Evolutionary conservation across 441 rosid species (phyloP).

Genomic region (Jatropha podagrica): DNA sequence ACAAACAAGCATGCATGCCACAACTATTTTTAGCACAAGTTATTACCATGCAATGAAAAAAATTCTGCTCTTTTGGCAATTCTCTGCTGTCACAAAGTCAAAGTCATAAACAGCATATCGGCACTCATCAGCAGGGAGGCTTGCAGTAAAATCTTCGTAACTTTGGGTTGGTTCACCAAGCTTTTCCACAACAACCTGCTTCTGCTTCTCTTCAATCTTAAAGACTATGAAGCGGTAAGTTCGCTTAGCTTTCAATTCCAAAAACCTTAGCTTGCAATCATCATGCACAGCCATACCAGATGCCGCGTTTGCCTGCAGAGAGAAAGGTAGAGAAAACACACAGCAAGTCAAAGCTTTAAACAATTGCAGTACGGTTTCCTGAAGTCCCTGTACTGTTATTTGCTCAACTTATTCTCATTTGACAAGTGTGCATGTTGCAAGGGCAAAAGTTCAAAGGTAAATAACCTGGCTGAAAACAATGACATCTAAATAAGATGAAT

Average conservation of each 20-base stretch:
- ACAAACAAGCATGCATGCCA: background rate
- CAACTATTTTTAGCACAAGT: background rate
- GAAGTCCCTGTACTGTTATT: background rate
- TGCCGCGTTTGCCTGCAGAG: constrained; percentile 48
- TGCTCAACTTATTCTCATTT: background rate
- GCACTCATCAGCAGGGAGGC: constrained; percentile 58
- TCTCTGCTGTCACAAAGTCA: constrained; percentile 56
- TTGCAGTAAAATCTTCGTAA: constrained; percentile 48
- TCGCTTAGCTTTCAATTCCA: constrained; percentile 62
- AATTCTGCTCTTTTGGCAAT: constrained; percentile 60
- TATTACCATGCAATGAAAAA: constrained; percentile 64
- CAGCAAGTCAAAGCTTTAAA: background rate
- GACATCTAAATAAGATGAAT: background rate
- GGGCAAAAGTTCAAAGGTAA: background rate
- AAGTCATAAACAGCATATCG: constrained; percentile 66
- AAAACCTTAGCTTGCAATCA: constrained; percentile 61
- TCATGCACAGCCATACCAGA: constrained; percentile 67
- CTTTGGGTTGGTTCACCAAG: constrained; percentile 55
- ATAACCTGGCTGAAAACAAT: background rate
- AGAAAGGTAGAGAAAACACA: background rate
- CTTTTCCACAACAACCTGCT: constrained; percentile 64
- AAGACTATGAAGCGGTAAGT: constrained; percentile 52
- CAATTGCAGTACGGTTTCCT: background rate
- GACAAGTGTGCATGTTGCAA: background rate
- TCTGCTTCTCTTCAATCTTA: constrained; percentile 62